Evolutionary conservation across 345 rosid genomes (phyloP).

Genomic region (Pistacia vera): DNA sequence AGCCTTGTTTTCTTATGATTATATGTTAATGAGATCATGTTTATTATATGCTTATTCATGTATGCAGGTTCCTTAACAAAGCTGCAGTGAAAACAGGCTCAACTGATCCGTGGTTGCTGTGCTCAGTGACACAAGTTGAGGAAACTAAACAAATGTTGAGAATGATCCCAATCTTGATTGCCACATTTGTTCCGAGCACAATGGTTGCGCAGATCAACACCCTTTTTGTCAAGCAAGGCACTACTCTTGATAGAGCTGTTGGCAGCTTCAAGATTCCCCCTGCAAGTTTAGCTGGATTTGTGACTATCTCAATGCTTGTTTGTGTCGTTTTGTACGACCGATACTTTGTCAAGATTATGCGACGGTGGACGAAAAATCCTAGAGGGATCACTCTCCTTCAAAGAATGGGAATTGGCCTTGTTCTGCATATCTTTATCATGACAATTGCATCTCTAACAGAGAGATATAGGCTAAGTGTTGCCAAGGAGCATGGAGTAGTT

Average conservation of each 20-base stretch:
- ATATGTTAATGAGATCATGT: neutral
- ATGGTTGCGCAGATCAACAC: constrained; percentile 79
- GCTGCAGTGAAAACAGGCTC: constrained; percentile 69
- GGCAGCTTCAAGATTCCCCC: constrained; percentile 73
- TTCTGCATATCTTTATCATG: constrained; percentile 67
- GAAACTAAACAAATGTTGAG: constrained; percentile 92
- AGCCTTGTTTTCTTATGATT: neutral
- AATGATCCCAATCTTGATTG: constrained; percentile 75
- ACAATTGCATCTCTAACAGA: constrained; percentile 54
- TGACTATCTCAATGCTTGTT: constrained; percentile 64
- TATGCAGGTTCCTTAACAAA: constrained; percentile 63
- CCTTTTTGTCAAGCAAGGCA: constrained; percentile 90
- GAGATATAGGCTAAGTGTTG: constrained; percentile 53
- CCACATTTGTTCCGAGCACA: constrained; percentile 81
- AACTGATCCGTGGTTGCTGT: constrained; percentile 57
- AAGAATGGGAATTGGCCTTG: constrained; percentile 71
- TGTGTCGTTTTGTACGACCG: constrained; percentile 63
- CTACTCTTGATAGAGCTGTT: constrained; percentile 63
- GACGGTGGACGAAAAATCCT: constrained; percentile 59
- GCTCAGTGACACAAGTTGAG: constrained; percentile 86
- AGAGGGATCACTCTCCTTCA: constrained; percentile 83
- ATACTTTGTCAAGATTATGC: constrained; percentile 43
- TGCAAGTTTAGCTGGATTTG: constrained; percentile 64
- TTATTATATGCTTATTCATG: neutral
- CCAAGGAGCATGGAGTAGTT: constrained; percentile 47